phyloP scores from a whole-genome alignment of 768 basidiomycete genomes.

The Porpolomopsis calyptriformis region DNA sequence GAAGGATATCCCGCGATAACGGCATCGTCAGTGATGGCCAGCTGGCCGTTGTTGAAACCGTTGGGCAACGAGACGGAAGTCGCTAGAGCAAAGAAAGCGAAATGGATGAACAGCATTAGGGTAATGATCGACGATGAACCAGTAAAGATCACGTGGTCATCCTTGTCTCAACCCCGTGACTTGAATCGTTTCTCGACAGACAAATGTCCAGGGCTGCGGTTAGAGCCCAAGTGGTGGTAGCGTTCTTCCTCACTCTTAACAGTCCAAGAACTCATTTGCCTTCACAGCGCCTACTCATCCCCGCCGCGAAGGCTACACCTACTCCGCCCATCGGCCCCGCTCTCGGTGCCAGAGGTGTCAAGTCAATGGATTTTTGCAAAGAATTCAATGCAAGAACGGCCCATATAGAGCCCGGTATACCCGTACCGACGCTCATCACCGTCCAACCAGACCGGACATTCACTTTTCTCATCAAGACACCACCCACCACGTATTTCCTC shows the following conservation, averaged over 20 bases:
- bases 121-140: too few species aligned
- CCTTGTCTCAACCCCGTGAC: too few species aligned
- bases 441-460: conserved; percentile 94
- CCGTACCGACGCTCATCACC: conserved; percentile 85
- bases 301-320: conserved; percentile 91
- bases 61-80: too few species aligned
- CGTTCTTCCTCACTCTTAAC: conserved; percentile 19
- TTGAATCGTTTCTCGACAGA: not conserved
- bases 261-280: conserved; percentile 9
- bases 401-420: conserved; percentile 73
- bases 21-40: too few species aligned
- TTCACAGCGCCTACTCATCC: conserved; percentile 68
- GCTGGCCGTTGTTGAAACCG: too few species aligned
- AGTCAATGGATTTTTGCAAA: conserved; percentile 99
- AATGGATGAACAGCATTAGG: too few species aligned
- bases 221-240: conserved; percentile 67
- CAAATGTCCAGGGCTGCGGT: conserved; percentile 55
- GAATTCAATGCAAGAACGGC: conserved; percentile 98
- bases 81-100: too few species aligned
- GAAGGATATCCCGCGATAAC: too few species aligned
- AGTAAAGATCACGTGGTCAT: too few species aligned
- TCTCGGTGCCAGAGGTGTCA: conserved; percentile 94
- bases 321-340: conserved; percentile 96
- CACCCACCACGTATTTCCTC: conserved; percentile 81
- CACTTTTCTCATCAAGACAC: conserved; percentile 86